Base-by-base conservation (phyloP, 306 rosid species). In the Sphenostylis stenocarpa region DNA sequence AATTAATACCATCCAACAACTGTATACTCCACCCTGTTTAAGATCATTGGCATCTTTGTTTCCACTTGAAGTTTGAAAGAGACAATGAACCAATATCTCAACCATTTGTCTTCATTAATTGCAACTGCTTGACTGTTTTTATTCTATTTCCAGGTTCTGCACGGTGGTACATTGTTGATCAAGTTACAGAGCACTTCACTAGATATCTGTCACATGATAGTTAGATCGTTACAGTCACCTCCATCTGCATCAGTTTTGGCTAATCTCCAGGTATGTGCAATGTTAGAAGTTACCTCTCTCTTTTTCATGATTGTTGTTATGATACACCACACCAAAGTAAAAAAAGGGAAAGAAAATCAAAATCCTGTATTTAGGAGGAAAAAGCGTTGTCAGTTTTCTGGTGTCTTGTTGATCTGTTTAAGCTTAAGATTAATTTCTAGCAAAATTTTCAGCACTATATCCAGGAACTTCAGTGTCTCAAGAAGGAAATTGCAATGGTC, bases 401-500 rank as follows among this genome's bases (percentile, higher is more conserved):
- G 57, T 43, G 51, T 34, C 52, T 73, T 81, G 57, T 77, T 67
- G 74, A 61, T 79, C 76, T n/a, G 44, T 70, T 68, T 63, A 41
- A 65, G 73, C 49, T 19, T 67, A 57, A 67, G 47, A 67, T 66
- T 88, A 67, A 84, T 73, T 78, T 72, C 75, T 84, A 56, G 62
- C 65, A 58, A 75, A 41, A 38, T 38, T 79, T 88, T 82, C 90
- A 92, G 98, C 75, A 82, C 73, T 87, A 96, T 81, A 77, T 87
- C 78, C 90, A 92, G 88, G 96, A 90, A 78, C 81, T 96, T 84
- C 89, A 88, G 77, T 86, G 86, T 80, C 78, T 90, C 81, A 89
- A 91, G 88, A 89, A 75, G 82, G 99, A 89, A 88, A 82, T 80
- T 43, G 83, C 86, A 58, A 85, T 90, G 67, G 88, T 83, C 61